Evolutionary conservation across 352 stramenopile genomes (phyloP).

Genomic region (Phytophthora parvispora): DNA sequence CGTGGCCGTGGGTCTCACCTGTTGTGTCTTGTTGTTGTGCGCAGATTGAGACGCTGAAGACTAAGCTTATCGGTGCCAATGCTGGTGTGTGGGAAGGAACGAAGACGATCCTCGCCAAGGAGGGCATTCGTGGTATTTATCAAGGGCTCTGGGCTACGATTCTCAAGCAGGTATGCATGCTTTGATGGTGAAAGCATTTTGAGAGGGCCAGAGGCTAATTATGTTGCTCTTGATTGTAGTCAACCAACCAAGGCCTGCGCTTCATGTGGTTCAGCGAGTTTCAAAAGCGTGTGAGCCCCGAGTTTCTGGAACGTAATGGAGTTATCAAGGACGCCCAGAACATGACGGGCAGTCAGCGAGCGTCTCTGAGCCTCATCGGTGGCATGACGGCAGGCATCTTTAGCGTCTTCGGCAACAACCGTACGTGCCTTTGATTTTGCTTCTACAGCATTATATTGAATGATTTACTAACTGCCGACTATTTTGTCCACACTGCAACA

Average conservation of each 20-base stretch:
- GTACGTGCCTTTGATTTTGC: no score
- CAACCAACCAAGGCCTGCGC: constrained; percentile 96
- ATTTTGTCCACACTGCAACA: constrained; percentile 19
- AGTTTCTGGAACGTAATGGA: constrained; percentile 56
- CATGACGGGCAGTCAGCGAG: constrained; percentile 72
- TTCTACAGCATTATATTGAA: no score
- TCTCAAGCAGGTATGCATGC: constrained; percentile 90
- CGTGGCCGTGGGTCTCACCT: not conserved
- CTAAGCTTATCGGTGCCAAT: constrained; percentile 98
- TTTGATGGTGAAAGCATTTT: not conserved
- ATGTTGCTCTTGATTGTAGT: constrained; percentile 38
- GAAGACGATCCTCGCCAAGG: constrained; percentile 93
- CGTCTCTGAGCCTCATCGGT: constrained; percentile 93
- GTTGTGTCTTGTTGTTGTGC: not conserved
- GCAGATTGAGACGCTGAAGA: constrained; percentile 97
- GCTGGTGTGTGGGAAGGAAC: constrained; percentile 92
- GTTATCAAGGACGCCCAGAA: constrained; percentile 83
- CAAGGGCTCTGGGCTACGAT: constrained; percentile 95
- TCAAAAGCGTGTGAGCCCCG: constrained; percentile 77
- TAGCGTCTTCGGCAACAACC: constrained; percentile 97
- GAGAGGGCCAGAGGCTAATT: not conserved
- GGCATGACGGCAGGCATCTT: constrained; percentile 98
- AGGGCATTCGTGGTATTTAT: constrained; percentile 95
- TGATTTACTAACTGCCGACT: constrained; percentile 28
- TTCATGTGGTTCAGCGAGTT: constrained; percentile 99